Evolutionary conservation across 768 basidiomycete genomes (phyloP), one percentile per base, ranked within the genome.

Genomic region (Mycena rosella): DNA sequence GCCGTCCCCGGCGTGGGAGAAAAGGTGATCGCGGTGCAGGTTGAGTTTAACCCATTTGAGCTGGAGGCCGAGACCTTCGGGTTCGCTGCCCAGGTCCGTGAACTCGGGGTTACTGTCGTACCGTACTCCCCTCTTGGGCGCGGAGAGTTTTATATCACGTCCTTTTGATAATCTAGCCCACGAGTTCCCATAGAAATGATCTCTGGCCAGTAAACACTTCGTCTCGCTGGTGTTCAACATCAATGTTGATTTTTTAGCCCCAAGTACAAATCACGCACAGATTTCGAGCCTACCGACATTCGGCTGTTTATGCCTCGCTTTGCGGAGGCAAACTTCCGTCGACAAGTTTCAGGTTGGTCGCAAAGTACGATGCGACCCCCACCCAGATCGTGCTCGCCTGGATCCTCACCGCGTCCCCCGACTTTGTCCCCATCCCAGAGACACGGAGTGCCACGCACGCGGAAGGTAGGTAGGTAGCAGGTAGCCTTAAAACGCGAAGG

Each of bases 51-150:
- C 22, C 72, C 72, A 1, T 73, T 73, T 53, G 40, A 57, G 24
- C 53, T 65, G 8, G 59, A 57, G 14, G 36, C 64, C 24, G 70
- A 71, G 42, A 61, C 24, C 10, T 58, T 58, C 26, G 75, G 70
- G 3, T 54, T 79, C 20, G 52, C 74, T 17, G 69, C 69, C 13
- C 63, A 73, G 5, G 69, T 68, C 24, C 34, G 64, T 15, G 75
- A 77, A 53, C 71, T 78, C 24, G 77, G 77, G 6, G 72, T 78
- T n/a, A 51, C 67, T 10, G 55, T 78, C 56, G 69, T 78, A 2
- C 71, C 75, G 5, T 78, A 78, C 44, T 68, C 68, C 5, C 77
- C 77, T 6, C 68, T 77, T 29, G 80, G 78, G 18, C 73, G 76
- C 38, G 80, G 81, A 20, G 38, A 27, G 24, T 26, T 10, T 47